These are phyloP conservation scores for Ophiostoma montium DNA, from an alignment of 2,329 filamentous ascomycete species.

Conservation along the genomic window DNA sequence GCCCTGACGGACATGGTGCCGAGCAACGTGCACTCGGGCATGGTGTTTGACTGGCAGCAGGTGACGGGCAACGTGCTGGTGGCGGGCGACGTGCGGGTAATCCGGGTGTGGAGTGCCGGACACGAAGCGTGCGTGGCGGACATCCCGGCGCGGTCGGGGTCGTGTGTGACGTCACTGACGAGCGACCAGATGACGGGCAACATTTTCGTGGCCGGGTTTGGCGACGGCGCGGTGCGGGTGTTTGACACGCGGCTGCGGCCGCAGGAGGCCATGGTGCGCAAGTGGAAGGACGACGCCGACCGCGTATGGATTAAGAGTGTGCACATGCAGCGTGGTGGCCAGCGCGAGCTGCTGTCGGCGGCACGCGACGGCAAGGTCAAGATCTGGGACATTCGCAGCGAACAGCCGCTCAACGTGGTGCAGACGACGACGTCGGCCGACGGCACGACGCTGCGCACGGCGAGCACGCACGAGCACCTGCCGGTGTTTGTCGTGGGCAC, in stretches of 20 bases:
- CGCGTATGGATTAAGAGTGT: constrained; percentile 92
- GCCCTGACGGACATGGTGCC: constrained; percentile 88
- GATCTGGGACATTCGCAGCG: constrained; percentile 90
- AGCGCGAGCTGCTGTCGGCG: constrained; percentile 79
- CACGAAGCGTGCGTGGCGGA: constrained; percentile 87
- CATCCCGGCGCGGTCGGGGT: constrained; percentile 85
- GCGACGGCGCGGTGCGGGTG: constrained; percentile 84
- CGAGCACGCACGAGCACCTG: constrained; percentile 89
- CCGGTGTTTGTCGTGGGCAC: constrained; percentile 94
- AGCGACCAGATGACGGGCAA: constrained; percentile 97
- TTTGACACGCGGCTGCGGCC: constrained; percentile 80
- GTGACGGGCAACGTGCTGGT: constrained; percentile 92
- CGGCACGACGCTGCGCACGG: constrained; percentile 51
- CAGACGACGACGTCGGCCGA: constrained; percentile 52
- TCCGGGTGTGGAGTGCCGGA: constrained; percentile 90
- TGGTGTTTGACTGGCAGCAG: constrained; percentile 98
- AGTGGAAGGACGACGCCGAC: constrained; percentile 80
- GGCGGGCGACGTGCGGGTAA: constrained; percentile 88
- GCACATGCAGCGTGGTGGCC: constrained; percentile 89
- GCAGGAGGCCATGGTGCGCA: constrained; percentile 83
- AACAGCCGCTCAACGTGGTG: constrained; percentile 59
- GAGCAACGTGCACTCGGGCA: constrained; percentile 83
- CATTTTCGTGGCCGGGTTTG: constrained; percentile 90
- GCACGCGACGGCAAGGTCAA: constrained; percentile 88
- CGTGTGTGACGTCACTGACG: constrained; percentile 88